These are phyloP conservation scores for Neurospora tetraspora DNA, from an alignment of 495 filamentous ascomycete species.

Conservation along the genomic window DNA sequence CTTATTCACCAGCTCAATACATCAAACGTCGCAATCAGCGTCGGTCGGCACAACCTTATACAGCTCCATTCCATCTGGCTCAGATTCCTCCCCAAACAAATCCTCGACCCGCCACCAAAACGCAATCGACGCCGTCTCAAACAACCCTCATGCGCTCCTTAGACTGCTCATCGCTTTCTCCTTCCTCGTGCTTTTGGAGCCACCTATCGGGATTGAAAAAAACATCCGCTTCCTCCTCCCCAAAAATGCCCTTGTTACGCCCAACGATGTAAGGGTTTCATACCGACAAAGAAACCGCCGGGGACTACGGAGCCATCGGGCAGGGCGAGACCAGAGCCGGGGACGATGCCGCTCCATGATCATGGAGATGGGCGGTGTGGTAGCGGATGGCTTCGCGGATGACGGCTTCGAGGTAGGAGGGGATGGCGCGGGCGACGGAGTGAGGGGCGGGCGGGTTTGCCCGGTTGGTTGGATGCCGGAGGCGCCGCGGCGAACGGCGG, in stretches of 20 bases:
- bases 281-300: conserved; percentile 30
- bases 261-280: conserved; percentile 27
- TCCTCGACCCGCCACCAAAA: conserved; percentile 54
- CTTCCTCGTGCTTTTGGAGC: conserved; percentile 22
- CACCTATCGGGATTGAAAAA: conserved; percentile 46
- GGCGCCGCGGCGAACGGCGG: conserved; percentile 13
- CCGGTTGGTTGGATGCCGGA: not conserved
- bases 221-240: conserved; percentile 32
- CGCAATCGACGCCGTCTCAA: conserved; percentile 21
- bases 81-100: conserved; percentile 57
- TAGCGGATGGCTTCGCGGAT: conserved; percentile 51
- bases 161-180: conserved; percentile 16
- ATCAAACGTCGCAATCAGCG: conserved; percentile 46
- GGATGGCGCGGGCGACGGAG: conserved; percentile 22
- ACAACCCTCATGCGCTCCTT: conserved; percentile 10
- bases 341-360: conserved; percentile 50
- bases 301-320: conserved; percentile 43
- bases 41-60: conserved; percentile 57
- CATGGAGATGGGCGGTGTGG: conserved; percentile 43
- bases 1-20: conserved; percentile 12
- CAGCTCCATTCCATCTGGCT: conserved; percentile 55
- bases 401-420: conserved; percentile 46
- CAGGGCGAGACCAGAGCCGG: conserved; percentile 30
- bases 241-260: conserved; percentile 37
- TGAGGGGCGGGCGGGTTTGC: conserved; percentile 11